Percentiles rank a stretch among this genome's conserved stretches.
Evolutionary conservation across 306 rosid genomes (phyloP).

Genomic region (Trifolium repens): DNA sequence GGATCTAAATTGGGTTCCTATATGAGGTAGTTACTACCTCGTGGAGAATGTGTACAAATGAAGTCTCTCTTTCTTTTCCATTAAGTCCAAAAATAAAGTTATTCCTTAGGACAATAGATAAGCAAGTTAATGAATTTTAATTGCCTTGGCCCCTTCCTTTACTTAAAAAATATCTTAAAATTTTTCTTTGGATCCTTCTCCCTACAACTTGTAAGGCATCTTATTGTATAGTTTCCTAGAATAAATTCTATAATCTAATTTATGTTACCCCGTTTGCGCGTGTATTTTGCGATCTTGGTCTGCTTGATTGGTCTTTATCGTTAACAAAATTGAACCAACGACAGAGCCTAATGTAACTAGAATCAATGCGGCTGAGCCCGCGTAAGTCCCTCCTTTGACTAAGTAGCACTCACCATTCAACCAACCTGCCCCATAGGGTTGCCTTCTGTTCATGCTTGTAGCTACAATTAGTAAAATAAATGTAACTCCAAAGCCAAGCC

Average conservation of each 20-base stretch:
- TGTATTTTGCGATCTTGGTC: conserved; percentile 51
- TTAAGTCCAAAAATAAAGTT: conserved; percentile 29
- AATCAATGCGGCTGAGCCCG: conserved; percentile 62
- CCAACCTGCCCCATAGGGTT: conserved; percentile 82
- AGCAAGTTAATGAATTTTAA: conserved; percentile 20
- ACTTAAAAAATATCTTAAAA: conserved; percentile 14
- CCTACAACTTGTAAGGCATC: conserved; percentile 26
- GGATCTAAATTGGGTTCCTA: conserved; percentile 41
- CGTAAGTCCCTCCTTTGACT: conserved; percentile 61
- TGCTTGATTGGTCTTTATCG: conserved; percentile 44
- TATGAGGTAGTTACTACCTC: conserved; percentile 36
- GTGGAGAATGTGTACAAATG: conserved; percentile 34
- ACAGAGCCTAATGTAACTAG: conserved; percentile 52
- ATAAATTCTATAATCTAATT: conserved; percentile 3
- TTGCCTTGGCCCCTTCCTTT: conserved; percentile 26
- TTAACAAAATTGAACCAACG: conserved; percentile 53
- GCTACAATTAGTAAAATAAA: conserved; percentile 55
- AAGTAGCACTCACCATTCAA: conserved; percentile 82
- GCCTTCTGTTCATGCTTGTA: conserved; percentile 78
- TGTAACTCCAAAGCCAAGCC: conserved; percentile 77
- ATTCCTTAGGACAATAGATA: conserved; percentile 39
- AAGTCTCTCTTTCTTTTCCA: conserved; percentile 43
- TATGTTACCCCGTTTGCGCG: conserved; percentile 47
- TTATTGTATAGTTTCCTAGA: not conserved
- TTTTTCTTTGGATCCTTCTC: conserved; percentile 5